These are phyloP conservation scores for Phytophthora boehmeriae DNA, from an alignment of 352 stramenopile species.

Conservation along the genomic window DNA sequence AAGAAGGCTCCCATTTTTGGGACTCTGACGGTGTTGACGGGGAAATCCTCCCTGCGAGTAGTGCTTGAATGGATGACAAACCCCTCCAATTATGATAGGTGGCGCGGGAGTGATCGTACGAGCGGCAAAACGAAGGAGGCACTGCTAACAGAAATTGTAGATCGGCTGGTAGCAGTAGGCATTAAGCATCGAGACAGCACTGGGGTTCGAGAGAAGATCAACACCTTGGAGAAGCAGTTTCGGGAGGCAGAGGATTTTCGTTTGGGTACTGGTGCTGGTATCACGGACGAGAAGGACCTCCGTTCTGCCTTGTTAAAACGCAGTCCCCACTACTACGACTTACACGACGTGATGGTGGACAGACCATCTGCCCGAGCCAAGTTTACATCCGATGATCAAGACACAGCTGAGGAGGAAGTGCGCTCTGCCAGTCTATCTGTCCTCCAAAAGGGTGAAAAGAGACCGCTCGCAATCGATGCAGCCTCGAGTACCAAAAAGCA, in stretches of 20 bases:
- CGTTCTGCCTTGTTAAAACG: neutral
- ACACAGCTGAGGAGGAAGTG: neutral
- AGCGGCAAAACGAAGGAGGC: slow-evolving; percentile 6
- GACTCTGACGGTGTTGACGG: neutral
- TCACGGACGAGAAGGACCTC: neutral
- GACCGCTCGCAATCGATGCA: neutral
- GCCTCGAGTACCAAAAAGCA: neutral
- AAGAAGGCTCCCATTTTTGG: slow-evolving; percentile 1
- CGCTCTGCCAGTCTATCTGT: too few species aligned
- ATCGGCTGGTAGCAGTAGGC: neutral
- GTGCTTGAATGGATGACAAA: neutral
- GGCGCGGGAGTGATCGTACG: slow-evolving; percentile 1
- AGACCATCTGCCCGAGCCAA: neutral
- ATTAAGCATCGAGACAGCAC: slow-evolving; percentile 1
- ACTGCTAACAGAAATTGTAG: slow-evolving; percentile 3
- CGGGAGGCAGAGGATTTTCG: slow-evolving; percentile 1
- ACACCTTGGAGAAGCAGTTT: neutral
- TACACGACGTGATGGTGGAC: neutral
- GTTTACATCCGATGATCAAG: neutral
- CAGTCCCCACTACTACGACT: slow-evolving; percentile 3
- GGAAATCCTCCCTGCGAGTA: neutral
- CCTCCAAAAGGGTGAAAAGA: neutral
- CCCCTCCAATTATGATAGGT: neutral
- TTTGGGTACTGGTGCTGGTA: neutral
- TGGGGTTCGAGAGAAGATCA: slow-evolving; percentile 6